Evolutionary conservation across 345 rosid species (phyloP).

Genomic region (Eutrema yunnanense): DNA sequence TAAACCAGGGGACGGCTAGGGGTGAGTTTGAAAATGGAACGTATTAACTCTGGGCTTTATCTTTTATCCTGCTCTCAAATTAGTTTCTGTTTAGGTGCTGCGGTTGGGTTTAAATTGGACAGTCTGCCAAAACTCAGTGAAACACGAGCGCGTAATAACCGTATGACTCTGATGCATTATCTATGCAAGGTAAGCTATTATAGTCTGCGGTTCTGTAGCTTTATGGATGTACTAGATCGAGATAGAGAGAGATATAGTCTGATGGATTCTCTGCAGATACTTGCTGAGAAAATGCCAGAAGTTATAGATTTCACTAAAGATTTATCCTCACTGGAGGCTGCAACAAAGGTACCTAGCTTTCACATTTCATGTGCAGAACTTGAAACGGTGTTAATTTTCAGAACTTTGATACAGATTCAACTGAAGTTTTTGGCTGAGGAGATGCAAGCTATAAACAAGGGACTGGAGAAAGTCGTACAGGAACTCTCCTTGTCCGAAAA

Average conservation of each 20-base stretch:
- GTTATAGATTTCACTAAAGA: slow-evolving; percentile 75
- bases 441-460: slow-evolving; percentile 97
- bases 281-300: slow-evolving; percentile 80
- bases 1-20: slow-evolving; percentile 95
- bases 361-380: not conserved
- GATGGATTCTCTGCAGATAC: slow-evolving; percentile 51
- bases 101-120: slow-evolving; percentile 86
- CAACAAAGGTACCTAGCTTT: slow-evolving; percentile 55
- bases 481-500: slow-evolving; percentile 76
- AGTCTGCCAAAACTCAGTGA: slow-evolving; percentile 94
- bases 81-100: slow-evolving; percentile 52
- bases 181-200: slow-evolving; percentile 70
- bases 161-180: slow-evolving; percentile 97
- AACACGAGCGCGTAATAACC: slow-evolving; percentile 78
- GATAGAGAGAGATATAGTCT: not conserved
- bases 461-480: slow-evolving; percentile 85
- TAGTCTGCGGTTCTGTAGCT: not conserved
- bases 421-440: slow-evolving; percentile 91
- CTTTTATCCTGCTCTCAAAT: slow-evolving; percentile 7
- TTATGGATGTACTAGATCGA: not conserved
- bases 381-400: not conserved
- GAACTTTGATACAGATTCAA: slow-evolving; percentile 58
- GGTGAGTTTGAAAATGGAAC: slow-evolving; percentile 48
- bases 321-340: slow-evolving; percentile 58
- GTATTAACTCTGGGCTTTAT: not conserved